Conservation (phyloP, 83 land plant genomes). For the Isoetes engelmannii region DNA sequence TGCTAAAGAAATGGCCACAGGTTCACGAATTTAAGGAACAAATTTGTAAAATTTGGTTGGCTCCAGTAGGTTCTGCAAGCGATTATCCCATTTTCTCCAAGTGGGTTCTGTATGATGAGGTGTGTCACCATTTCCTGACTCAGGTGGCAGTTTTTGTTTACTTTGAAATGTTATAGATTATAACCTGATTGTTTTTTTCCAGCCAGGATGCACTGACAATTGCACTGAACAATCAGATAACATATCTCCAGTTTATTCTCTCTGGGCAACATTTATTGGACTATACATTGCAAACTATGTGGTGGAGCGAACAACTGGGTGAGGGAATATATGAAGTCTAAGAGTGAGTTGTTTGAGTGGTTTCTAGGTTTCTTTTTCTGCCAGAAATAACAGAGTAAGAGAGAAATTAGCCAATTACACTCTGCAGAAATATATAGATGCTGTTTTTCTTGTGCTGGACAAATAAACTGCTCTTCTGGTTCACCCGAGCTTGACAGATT, state of each 20-base stretch:
- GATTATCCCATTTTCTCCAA: constrained; percentile 96
- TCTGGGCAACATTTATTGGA: constrained; percentile 98
- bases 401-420: too few relatives aligned
- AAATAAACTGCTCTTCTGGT: too few relatives aligned
- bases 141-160: not conserved
- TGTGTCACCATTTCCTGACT: constrained; percentile 12
- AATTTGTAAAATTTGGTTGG: constrained; percentile 91
- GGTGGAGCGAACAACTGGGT: constrained; percentile 94
- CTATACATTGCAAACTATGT: constrained; percentile 95
- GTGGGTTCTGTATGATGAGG: constrained; percentile 97
- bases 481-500: too few relatives aligned
- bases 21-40: constrained; percentile 84
- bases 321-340: not conserved
- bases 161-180: not conserved
- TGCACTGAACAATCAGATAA: constrained; percentile 58
- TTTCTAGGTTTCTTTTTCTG: not conserved
- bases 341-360: constrained; percentile 17
- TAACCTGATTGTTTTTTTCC: constrained; percentile 7
- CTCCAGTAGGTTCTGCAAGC: constrained; percentile 94
- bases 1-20: constrained; percentile 54
- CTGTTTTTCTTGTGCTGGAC: too few relatives aligned
- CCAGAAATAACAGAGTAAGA: too few relatives aligned
- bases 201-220: constrained; percentile 75
- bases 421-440: too few relatives aligned
- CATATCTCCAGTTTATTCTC: constrained; percentile 87